A percentile compares a stretch with the other conserved stretches of the same genome.
phyloP scores from a whole-genome alignment of 768 basidiomycete species.

The Stropharia rugosoannulata region DNA sequence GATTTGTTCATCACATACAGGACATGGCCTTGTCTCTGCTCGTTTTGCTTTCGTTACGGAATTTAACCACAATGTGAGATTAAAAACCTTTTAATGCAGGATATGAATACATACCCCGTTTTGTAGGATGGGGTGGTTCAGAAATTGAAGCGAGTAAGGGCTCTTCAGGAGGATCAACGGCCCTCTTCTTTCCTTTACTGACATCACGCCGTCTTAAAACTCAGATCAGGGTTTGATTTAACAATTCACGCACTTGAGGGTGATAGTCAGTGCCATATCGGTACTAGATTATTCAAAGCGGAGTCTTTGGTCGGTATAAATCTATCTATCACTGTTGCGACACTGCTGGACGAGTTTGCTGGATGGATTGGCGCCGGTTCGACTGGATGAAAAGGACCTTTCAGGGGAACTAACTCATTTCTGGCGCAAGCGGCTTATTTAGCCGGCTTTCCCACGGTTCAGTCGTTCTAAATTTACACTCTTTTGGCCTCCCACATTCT shows the following conservation, averaged over 20 bases:
- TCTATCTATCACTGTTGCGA: conserved; percentile 11
- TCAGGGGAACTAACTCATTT: conserved; percentile 2
- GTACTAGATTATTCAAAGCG: conserved; percentile 5
- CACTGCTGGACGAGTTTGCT: conserved; percentile 13
- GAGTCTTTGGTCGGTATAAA: conserved; percentile 3
- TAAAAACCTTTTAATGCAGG: background rate
- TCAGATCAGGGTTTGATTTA: conserved; percentile 3
- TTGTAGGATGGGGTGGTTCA: conserved; percentile 34
- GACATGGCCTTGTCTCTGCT: conserved; percentile 74
- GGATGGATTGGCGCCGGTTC: conserved; percentile 31
- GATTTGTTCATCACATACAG: conserved; percentile 70
- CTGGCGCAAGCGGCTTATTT: background rate
- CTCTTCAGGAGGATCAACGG: conserved; percentile 28
- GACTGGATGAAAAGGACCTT: conserved; percentile 24
- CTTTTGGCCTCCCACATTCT: background rate
- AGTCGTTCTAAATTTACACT: background rate
- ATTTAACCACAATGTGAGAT: conserved; percentile 1
- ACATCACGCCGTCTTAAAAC: conserved; percentile 6
- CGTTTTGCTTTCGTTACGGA: conserved; percentile 49
- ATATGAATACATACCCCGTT: conserved; percentile 44
- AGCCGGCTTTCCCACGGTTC: conserved; percentile 1
- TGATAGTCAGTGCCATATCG: conserved; percentile 23
- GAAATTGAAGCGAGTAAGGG: conserved; percentile 34
- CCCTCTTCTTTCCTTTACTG: conserved; percentile 48
- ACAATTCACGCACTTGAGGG: conserved; percentile 33